phyloP scores from a whole-genome alignment of 73 alveolate genomes.

The Stentor coeruleus region DNA sequence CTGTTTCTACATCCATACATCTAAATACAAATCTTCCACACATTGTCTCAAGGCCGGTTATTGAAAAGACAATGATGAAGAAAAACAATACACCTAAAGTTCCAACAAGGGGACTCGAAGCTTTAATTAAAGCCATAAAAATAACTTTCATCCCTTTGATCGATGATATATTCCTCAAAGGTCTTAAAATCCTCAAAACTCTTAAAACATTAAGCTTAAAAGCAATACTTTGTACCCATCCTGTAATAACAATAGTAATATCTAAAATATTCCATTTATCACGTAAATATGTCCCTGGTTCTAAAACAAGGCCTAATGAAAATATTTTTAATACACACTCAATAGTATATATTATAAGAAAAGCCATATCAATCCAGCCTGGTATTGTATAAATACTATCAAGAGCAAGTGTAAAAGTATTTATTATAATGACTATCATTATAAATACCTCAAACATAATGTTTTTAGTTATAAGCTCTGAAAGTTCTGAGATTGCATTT shows the following conservation, averaged over 20 bases:
- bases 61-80: slow-evolving; percentile 86
- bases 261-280: slow-evolving; percentile 82
- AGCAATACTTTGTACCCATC: slow-evolving; percentile 48
- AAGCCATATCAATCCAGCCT: slow-evolving; percentile 4
- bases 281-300: slow-evolving; percentile 66
- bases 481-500: too few relatives aligned
- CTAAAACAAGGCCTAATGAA: slow-evolving; percentile 58
- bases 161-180: slow-evolving; percentile 74
- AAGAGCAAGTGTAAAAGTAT: slow-evolving; percentile 70
- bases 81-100: slow-evolving; percentile 80
- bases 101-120: slow-evolving; percentile 77
- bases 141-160: slow-evolving; percentile 83
- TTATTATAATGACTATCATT: slow-evolving; percentile 45
- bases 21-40: slow-evolving; percentile 48
- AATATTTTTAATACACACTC: slow-evolving; percentile 58
- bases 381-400: slow-evolving; percentile 76
- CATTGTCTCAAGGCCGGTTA: slow-evolving; percentile 65
- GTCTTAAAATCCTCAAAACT: slow-evolving; percentile 94
- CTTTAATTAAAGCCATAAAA: slow-evolving; percentile 74
- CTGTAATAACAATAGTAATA: slow-evolving; percentile 53
- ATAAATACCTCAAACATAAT: slow-evolving; percentile 44
- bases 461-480: slow-evolving; percentile 26
- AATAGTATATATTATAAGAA: slow-evolving; percentile 43
- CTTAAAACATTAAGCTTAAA: slow-evolving; percentile 69
- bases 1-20: slow-evolving; percentile 71